Evolutionary conservation across 2,329 filamentous ascomycete genomes (phyloP), one percentile per base, ranked within the genome.

Genomic region (Cladosporium sp.): DNA sequence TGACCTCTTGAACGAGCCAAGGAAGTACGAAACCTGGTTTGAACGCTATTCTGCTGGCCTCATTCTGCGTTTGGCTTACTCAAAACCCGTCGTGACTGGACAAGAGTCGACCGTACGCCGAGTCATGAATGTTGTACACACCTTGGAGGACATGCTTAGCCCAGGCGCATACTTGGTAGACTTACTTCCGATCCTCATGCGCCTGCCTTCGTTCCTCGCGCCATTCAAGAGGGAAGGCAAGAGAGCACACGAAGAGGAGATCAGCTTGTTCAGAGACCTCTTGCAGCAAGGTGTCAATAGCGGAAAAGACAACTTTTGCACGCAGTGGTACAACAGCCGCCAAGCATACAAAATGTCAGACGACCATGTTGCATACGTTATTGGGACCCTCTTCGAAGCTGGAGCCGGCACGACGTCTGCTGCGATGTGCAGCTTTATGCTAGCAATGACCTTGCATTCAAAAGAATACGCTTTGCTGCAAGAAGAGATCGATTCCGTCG

Each of bases 31-130:
- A 25, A 66, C 62, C 12, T 70, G 69, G 39, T 71, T 77, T 47
- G 73, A 76, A 53, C 65, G 74, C 7, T 77, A 76, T 58, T 70
- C 75, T 7, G 68, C 73, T 1, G 73, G 74, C 2, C 60, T 78
- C 1, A 74, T 77, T 9, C 68, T 76, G 15, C 71, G 76, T 3
- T 62, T 77, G 22, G 71, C 66, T 3, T 77, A 73, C 58, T 75
- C 73, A 2, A 71, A 71, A 45, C 60, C 62, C 0, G 65, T 76
- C 13, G 12, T 36, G 10, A 73, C 69, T 1, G 73, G 69, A 1
- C 63, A 71, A 2, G 73, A 75, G 32, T 60, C 62, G 1, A 57
- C 67, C 36, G 63, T 73, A 4, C 61, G 63, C 3, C 61, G 66
- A 20, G 69, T 75, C 22, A 62, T 72, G n/a, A 60, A 66, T 13